Evolutionary conservation across 2,329 filamentous ascomycete species (phyloP), one percentile per base, ranked within the genome.

Genomic region (Metarhizium sp.): DNA sequence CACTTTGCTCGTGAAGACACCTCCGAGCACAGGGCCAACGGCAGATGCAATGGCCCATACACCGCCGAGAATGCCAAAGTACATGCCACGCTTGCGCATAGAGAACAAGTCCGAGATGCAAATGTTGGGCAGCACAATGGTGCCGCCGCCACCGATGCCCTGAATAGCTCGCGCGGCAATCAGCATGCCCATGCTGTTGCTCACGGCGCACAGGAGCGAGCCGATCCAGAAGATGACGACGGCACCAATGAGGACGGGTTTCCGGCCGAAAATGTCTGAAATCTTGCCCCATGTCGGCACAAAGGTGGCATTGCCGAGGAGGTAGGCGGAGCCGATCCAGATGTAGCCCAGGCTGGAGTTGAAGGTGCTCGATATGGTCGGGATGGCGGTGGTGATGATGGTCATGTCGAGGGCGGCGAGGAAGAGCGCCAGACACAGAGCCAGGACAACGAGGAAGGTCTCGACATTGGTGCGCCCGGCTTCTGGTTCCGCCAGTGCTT

Each of bases 311-410:
- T 84, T 86, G 55, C 84, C 86, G 11, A 92, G 79, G 6, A 90
- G 75, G 64, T 88, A 92, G 2, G 87, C 82, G 42, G 80, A 83
- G 14, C 88, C 88, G 58, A 92, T 85, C 89, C 88, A 92, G 52
- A 85, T 80, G 69, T 91, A 92, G 29, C 87, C 87, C 16, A 80
- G 74, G 3, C 81, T 81, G 6, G 86, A 87, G 48, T 82, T 65
- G 58, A 92, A 80, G 57, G 87, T 76, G 38, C 71, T 69, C 5
- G 81, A 77, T 59, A 89, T 88, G 14, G 82, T 83, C 0, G 86
- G 85, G 5, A 87, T 75, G 6, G 85, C 82, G 0, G 85, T 87
- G 11, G 85, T 78, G 61, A 88, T 75, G 64, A 87, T 85, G 34
- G 83, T 86, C 52, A 76, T 71, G 62, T 82, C 79, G 53, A 82